Evolutionary conservation across 495 filamentous ascomycete species (phyloP), one percentile per base, ranked within the genome.

Genomic region (Aspergillus taichungensis): DNA sequence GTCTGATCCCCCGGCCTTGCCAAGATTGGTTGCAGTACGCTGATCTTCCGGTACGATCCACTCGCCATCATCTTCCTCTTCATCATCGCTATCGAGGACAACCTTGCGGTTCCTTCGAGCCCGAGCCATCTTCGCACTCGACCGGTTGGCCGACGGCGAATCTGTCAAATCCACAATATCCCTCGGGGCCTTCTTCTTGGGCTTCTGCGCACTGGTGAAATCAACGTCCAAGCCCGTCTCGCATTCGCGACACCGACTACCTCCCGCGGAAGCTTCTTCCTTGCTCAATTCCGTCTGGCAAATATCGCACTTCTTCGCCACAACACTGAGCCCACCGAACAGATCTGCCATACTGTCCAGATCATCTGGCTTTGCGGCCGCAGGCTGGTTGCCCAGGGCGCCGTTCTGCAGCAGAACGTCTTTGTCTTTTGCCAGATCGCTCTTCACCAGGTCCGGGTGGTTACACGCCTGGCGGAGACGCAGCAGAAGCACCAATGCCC

Each of bases 381-480:
- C 63, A 43, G 49, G 66, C 64, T 52, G 71, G 64, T 73, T 74
- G 6, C 54, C 57, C 7, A 62, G 51, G 35, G 54, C 47, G 1
- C 62, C 72, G 38, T 77, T 87, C 6, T 83, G 82, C 0, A 78
- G 66, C 32, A 94, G 66, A 11, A 89, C 84, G 51, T 97, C 92
- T 49, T 83, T 85, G 55, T 98, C 91, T 50, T 86, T 87, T 24
- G 81, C 83, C 37, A 95, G 70, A 53, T 87, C 90, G 39, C 81
- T 80, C 47, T 84, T 88, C 41, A 95, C 80, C 43, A 98, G 69
- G 41, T 88, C 78, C 0, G 88, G 87, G 63, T 98, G 92, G 57
- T 98, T 95, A 65, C 92, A 98, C 31, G 87, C 83, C 62, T 97
- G 91, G 41, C 91, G 77, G 46, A 98, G 71, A 37, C 92, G 83